Base-by-base conservation (phyloP, 306 rosid species). In the Canavalia gladiata region DNA sequence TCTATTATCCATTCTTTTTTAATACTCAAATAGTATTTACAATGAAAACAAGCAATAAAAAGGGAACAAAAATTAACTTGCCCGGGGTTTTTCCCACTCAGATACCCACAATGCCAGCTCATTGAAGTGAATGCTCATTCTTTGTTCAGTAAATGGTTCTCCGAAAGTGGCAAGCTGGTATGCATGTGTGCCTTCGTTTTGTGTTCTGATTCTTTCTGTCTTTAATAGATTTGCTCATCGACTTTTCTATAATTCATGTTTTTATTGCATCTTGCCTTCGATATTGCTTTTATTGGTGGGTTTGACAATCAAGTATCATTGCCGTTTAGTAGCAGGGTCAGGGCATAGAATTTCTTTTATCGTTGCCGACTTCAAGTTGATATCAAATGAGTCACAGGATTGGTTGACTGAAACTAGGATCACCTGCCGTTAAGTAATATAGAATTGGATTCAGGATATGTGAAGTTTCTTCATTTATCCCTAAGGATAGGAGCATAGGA, bases 81-180 rank as follows among this genome's bases (percentile, higher is more conserved):
- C 57, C 56, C 60, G 56, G 33, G 34, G 79, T 62, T 67, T 50
- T 80, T 18, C 58, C 55, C 81, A 47, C 74, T 76, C 90, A 95
- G 98, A 84, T 93, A 81, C 57, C 90, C 98, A 8, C 98, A 93
- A 56, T 83, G 88, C 86, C 97, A 89, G 68, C 87, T 95, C 86
- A 50, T 94, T 80, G 98, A 95, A 87, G 99, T 95, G 82, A 95
- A 95, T 84, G 99, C 99, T 76, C 99, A 95, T 88, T 95, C 99
- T 73, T 86, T 95, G 86, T 95, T 95, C 89, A 93, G 98, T 79
- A 95, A 95, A 95, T 95, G 99, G 99, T 95, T 95, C 89, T 95
- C 99, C 0, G 99, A 91, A 90, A 95, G 99, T 56, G 99, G 99
- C 82, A 95, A 95, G 92, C 88, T 95, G 98, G 99, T 95, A 93